phyloP scores from a whole-genome alignment of 106 monocot genomes.

The Allium fistulosum region DNA sequence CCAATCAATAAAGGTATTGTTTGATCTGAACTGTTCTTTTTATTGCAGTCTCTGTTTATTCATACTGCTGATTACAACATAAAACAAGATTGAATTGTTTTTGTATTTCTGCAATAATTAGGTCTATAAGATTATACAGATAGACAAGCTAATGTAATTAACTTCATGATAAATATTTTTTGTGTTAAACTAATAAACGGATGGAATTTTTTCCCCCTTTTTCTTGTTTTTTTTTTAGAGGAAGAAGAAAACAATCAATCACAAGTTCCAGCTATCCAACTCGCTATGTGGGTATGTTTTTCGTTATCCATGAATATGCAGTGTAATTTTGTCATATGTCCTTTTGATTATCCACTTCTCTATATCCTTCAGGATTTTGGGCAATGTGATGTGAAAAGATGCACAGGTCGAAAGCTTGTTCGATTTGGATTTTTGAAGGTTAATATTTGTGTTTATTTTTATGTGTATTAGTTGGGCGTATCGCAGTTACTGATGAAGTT shows the following conservation, averaged over 20 bases:
- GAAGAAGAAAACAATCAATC: slow-evolving; percentile 46
- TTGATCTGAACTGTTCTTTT: no score
- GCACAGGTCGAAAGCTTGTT: slow-evolving; percentile 91
- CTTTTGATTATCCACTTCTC: slow-evolving; percentile 1
- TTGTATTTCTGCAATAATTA: no score
- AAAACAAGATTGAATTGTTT: no score
- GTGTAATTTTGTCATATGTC: neutral
- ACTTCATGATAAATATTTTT: no score
- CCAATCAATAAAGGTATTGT: no score
- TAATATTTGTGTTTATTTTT: slow-evolving; percentile 14
- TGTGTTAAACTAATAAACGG: no score
- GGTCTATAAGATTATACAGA: no score
- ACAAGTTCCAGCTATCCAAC: slow-evolving; percentile 51
- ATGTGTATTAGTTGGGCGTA: neutral
- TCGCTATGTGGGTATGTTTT: slow-evolving; percentile 94
- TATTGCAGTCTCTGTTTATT: no score
- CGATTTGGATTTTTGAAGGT: slow-evolving; percentile 93
- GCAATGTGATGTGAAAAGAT: slow-evolving; percentile 88
- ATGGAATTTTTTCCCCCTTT: neutral
- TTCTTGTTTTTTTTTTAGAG: slow-evolving; percentile 16
- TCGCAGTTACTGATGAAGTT: slow-evolving; percentile 9
- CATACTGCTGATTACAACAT: no score
- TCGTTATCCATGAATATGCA: neutral
- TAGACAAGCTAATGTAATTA: no score
- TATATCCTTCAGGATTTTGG: slow-evolving; percentile 74